A percentile compares a stretch with the other conserved stretches of the same genome.
phyloP scores from a whole-genome alignment of 306 rosid genomes.

The Datisca glomerata region DNA sequence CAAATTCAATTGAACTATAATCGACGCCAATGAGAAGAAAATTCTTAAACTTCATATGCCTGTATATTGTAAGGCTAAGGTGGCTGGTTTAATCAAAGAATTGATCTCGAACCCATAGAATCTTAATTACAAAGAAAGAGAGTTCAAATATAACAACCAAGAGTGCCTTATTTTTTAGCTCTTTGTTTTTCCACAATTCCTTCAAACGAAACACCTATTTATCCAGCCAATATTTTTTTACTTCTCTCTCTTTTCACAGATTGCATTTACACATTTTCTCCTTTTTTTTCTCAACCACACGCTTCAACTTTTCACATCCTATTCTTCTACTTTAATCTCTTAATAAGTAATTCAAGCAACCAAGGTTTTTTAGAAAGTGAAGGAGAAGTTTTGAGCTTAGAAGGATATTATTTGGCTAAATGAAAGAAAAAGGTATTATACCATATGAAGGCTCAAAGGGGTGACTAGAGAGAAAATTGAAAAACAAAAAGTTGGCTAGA shows the following conservation, averaged over 20 bases:
- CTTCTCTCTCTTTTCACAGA: neutral
- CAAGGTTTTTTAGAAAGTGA: neutral
- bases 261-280: neutral
- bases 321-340: neutral
- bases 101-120: neutral
- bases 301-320: too few species aligned
- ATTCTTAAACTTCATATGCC: too few species aligned
- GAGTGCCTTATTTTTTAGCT: neutral
- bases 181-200: neutral
- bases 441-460: neutral
- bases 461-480: neutral
- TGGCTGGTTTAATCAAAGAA: neutral
- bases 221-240: neutral
- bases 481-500: neutral
- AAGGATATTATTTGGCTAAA: neutral
- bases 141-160: neutral
- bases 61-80: neutral
- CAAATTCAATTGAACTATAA: too few species aligned
- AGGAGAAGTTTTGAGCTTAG: neutral
- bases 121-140: neutral
- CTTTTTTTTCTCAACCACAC: too few species aligned
- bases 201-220: neutral
- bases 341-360: neutral
- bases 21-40: too few species aligned
- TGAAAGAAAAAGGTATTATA: neutral